These are phyloP conservation scores for Fraxinus albicans DNA, from an alignment of 305 asterid species.

Conservation along the genomic window DNA sequence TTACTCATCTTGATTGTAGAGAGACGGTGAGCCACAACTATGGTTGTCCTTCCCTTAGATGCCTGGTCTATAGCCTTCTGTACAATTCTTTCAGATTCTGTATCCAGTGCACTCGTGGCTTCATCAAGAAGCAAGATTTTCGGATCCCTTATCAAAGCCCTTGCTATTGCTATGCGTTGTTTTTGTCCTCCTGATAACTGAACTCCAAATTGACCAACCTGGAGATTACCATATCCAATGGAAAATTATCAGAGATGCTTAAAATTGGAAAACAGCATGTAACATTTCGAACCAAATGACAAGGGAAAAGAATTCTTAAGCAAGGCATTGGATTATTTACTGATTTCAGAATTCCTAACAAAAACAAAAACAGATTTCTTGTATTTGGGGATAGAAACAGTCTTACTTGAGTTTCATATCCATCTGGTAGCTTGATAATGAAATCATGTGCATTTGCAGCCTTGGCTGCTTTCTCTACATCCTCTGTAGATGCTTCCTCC, in stretches of 20 bases:
- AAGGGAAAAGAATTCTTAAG: neutral
- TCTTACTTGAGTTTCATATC: conserved; percentile 72
- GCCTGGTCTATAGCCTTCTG: conserved; percentile 68
- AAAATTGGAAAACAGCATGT: neutral
- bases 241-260: neutral
- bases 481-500: conserved; percentile 65
- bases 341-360: neutral
- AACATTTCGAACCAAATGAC: neutral
- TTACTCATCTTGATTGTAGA: conserved; percentile 60
- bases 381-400: neutral
- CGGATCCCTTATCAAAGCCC: conserved; percentile 73
- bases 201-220: conserved; percentile 78
- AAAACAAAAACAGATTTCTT: neutral
- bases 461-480: conserved; percentile 57
- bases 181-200: conserved; percentile 87
- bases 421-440: conserved; percentile 57
- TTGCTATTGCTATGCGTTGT: conserved; percentile 77
- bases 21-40: conserved; percentile 68
- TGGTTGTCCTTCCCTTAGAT: conserved; percentile 64
- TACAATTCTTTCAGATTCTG: conserved; percentile 62
- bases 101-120: conserved; percentile 75
- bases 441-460: conserved; percentile 79
- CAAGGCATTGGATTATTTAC: neutral
- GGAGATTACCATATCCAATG: conserved; percentile 21
- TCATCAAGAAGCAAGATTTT: conserved; percentile 68